Conservation (phyloP, 768 basidiomycete genomes). For the Rhizopogon sp. region DNA sequence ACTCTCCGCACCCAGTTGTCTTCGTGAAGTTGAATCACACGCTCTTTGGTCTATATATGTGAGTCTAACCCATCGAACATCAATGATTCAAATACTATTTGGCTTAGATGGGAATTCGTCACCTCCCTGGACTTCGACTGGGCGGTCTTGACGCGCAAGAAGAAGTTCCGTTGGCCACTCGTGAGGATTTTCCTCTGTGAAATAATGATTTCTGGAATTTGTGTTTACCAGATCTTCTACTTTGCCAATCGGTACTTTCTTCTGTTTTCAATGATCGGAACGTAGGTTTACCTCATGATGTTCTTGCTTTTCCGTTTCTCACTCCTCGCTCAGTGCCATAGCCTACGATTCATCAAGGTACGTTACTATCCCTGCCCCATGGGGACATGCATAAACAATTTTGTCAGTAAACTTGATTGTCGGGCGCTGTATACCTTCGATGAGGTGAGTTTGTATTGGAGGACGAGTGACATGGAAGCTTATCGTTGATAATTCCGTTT, state of each 20-base stretch:
- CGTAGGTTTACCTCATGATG: conserved; percentile 25
- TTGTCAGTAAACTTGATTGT: conserved; percentile 34
- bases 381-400: not conserved
- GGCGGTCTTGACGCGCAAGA: conserved; percentile 34
- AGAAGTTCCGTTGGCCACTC: conserved; percentile 43
- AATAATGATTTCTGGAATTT: not conserved
- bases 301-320: not conserved
- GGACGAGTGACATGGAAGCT: not conserved
- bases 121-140: conserved; percentile 40
- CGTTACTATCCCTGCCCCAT: conserved; percentile 3
- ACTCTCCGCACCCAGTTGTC: conserved; percentile 12
- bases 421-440: conserved; percentile 44
- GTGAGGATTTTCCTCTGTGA: conserved; percentile 22
- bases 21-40: conserved; percentile 38
- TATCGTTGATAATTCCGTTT: not conserved
- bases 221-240: conserved; percentile 35
- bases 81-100: not conserved
- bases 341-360: conserved; percentile 18
- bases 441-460: conserved; percentile 26
- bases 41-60: conserved; percentile 42
- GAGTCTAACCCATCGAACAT: conserved; percentile 9
- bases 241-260: conserved; percentile 40
- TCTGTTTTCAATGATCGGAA: conserved; percentile 41
- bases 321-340: conserved; percentile 14
- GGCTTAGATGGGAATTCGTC: conserved; percentile 37